Evolutionary conservation across 2,329 filamentous ascomycete genomes (phyloP).

Genomic region (Trichoderma guizhouense): DNA sequence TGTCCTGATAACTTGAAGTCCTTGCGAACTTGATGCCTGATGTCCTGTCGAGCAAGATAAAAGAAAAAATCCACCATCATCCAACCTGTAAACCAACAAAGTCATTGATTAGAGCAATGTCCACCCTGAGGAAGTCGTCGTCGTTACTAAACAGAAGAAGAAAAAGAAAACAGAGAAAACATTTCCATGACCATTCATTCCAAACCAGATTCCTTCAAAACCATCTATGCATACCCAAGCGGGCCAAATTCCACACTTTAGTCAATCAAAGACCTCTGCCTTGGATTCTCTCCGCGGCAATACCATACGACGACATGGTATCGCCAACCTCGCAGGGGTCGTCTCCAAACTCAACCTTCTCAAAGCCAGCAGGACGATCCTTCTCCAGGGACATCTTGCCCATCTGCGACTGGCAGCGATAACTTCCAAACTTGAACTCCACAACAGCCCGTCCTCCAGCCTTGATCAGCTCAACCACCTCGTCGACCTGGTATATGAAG

Average conservation of each 20-base stretch:
- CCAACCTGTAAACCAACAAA: neutral
- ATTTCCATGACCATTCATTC: neutral
- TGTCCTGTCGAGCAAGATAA: neutral
- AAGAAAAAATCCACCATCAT: neutral
- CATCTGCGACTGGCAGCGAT: slow-evolving; percentile 52
- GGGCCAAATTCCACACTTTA: neutral
- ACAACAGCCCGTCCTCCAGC: slow-evolving; percentile 32
- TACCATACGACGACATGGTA: slow-evolving; percentile 29
- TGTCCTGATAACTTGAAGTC: neutral
- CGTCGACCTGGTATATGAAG: slow-evolving; percentile 49
- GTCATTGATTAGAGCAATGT: neutral
- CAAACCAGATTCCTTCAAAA: neutral
- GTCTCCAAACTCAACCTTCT: slow-evolving; percentile 38
- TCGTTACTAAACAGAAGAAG: neutral
- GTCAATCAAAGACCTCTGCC: slow-evolving; percentile 30
- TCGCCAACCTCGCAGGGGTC: slow-evolving; percentile 39
- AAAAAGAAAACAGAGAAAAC: neutral
- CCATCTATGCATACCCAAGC: neutral
- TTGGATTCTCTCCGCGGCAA: slow-evolving; percentile 34
- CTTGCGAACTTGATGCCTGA: neutral
- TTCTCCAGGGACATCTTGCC: slow-evolving; percentile 41
- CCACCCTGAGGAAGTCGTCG: neutral
- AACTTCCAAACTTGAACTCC: slow-evolving; percentile 55
- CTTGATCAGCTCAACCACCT: slow-evolving; percentile 33
- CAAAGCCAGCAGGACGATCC: slow-evolving; percentile 33